phyloP scores from a whole-genome alignment of 176 grass and related monocot genomes.

The Oryza glumipatula region DNA sequence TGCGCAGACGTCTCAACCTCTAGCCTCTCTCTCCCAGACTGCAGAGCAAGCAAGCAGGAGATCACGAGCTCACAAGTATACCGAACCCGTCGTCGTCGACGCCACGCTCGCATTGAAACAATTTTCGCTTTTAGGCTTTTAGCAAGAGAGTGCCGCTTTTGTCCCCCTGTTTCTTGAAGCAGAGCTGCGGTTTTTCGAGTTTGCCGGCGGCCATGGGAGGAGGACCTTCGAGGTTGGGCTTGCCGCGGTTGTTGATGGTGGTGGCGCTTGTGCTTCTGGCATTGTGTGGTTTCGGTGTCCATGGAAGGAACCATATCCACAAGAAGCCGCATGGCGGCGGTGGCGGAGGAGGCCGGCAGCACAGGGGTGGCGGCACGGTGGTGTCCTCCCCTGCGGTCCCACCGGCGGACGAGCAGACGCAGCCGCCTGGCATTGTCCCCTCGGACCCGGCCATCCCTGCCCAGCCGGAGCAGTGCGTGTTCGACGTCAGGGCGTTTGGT shows the following conservation, averaged over 20 bases:
- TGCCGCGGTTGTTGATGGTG: conserved; percentile 31
- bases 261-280: conserved; percentile 11
- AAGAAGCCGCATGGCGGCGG: conserved; percentile 50
- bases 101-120: conserved; percentile 24
- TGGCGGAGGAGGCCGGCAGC: neutral
- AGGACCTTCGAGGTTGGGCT: neutral
- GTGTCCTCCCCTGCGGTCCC: conserved; percentile 47
- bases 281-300: conserved; percentile 33
- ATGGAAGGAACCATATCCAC: conserved; percentile 70
- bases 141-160: neutral
- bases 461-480: conserved; percentile 59
- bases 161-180: conserved; percentile 26
- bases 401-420: conserved; percentile 7
- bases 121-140: neutral
- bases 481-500: conserved; percentile 76
- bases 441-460: conserved; percentile 51
- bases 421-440: conserved; percentile 33
- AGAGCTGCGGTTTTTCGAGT: neutral
- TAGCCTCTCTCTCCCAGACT: neutral
- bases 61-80: neutral
- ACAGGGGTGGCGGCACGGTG: conserved; percentile 27
- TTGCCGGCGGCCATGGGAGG: conserved; percentile 22
- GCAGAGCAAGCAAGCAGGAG: neutral
- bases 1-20: conserved; percentile 27
- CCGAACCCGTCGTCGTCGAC: neutral